A percentile compares a stretch with the other conserved stretches of the same genome.
These are phyloP conservation scores for Geranomyces michiganensis DNA, from an alignment of 192 early-diverging fungal genomes.

Conservation along the genomic window DNA sequence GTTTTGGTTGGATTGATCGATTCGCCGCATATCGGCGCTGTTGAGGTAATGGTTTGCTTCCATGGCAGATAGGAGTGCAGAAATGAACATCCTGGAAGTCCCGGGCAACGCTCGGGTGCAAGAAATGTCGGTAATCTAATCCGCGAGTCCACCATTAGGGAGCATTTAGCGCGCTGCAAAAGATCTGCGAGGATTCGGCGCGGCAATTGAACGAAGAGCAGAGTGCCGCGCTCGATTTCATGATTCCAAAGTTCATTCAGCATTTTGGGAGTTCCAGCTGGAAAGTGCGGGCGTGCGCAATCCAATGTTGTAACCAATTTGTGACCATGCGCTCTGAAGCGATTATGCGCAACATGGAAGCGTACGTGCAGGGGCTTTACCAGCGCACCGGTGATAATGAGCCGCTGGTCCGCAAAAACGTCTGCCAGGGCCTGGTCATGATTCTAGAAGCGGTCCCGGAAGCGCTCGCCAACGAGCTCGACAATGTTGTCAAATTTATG, in stretches of 20 bases:
- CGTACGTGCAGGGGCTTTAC: constrained; percentile 79
- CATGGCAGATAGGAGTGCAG: no score
- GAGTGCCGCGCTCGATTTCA: constrained; percentile 74
- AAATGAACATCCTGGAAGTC: no score
- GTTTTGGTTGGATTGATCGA: constrained; percentile 80
- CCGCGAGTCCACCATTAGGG: constrained; percentile 51
- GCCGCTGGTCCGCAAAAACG: constrained; percentile 81
- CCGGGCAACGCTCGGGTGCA: no score
- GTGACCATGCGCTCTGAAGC: constrained; percentile 74
- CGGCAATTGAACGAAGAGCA: constrained; percentile 78
- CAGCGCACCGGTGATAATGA: constrained; percentile 82
- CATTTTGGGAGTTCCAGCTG: constrained; percentile 79
- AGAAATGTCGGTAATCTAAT: no score
- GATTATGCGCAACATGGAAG: constrained; percentile 68
- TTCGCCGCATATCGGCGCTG: constrained; percentile 64
- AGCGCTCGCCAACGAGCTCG: constrained; percentile 83
- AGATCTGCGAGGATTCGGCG: constrained; percentile 95
- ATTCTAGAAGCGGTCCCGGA: constrained; percentile 85
- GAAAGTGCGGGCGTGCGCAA: constrained; percentile 77
- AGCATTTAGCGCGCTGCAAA: constrained; percentile 82
- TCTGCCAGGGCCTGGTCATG: constrained; percentile 93
- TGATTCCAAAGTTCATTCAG: constrained; percentile 88
- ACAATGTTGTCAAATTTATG: constrained; percentile 93
- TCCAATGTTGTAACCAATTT: constrained; percentile 86
- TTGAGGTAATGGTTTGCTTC: constrained; percentile 66